Conservation (phyloP, 768 basidiomycete genomes). For the Rubroboletus satanas region DNA sequence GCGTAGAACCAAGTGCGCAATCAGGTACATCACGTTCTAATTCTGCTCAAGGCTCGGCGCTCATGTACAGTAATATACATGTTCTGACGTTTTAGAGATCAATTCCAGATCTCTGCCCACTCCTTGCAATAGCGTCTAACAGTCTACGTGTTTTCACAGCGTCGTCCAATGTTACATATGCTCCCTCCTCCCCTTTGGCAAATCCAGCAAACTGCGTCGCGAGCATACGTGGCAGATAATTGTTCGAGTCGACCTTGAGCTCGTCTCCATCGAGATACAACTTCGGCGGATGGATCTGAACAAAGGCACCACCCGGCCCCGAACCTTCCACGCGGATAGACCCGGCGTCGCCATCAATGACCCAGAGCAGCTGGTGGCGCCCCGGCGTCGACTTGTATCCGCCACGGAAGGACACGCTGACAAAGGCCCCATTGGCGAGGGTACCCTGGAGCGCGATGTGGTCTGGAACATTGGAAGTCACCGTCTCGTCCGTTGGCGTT, state of each 20-base stretch:
- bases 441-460: not conserved
- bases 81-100: not conserved
- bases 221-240: not conserved
- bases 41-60: too few species aligned
- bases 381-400: not conserved
- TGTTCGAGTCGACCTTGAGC: not conserved
- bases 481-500: not conserved
- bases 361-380: not conserved
- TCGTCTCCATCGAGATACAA: not conserved
- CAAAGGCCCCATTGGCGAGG: not conserved
- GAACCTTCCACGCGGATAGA: not conserved
- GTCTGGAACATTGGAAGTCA: not conserved
- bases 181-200: not conserved
- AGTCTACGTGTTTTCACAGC: slow-evolving; percentile 5
- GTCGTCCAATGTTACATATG: not conserved
- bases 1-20: not conserved
- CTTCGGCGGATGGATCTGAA: not conserved
- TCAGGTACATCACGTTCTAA: not conserved
- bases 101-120: not conserved
- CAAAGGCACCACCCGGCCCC: not conserved
- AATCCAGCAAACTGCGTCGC: not conserved
- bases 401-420: not conserved
- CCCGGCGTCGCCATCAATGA: not conserved
- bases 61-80: not conserved
- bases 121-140: not conserved